Percentiles rank a stretch among this genome's conserved stretches.
phyloP scores from a whole-genome alignment of 2,329 filamentous ascomycete genomes.

The Apiospora rasikravindrae region DNA sequence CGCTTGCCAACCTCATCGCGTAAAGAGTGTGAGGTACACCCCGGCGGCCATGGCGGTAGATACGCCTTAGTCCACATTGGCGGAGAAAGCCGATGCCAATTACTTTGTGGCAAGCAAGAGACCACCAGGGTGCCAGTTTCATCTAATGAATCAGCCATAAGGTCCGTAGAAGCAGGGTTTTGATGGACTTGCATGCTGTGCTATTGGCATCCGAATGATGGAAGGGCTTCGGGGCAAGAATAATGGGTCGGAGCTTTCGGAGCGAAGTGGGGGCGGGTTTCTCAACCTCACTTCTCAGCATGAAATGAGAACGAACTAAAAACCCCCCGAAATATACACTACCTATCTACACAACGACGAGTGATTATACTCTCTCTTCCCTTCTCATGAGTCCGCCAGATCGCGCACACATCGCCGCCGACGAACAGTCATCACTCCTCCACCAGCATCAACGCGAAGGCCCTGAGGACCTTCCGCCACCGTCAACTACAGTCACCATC shows the following conservation, averaged over 20 bases:
- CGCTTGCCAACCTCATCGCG: no score
- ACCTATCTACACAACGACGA: not conserved
- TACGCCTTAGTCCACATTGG: no score
- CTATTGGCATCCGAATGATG: not conserved
- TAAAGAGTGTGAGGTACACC: no score
- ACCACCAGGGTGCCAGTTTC: not conserved
- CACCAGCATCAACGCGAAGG: not conserved
- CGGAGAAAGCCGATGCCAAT: not conserved
- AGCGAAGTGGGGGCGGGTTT: not conserved
- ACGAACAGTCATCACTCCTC: constrained; percentile 5
- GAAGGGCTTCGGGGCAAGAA: not conserved
- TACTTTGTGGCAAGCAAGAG: not conserved
- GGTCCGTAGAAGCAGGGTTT: not conserved
- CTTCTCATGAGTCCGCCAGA: not conserved
- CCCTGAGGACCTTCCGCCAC: not conserved
- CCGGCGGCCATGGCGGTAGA: not conserved
- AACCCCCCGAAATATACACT: not conserved
- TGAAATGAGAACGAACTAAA: not conserved
- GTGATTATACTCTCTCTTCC: not conserved
- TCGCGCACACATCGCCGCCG: not conserved
- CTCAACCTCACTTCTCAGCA: not conserved
- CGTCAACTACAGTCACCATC: not conserved
- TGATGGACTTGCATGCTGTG: not conserved
- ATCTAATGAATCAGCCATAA: no score
- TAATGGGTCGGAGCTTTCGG: constrained; percentile 3